Base-by-base conservation (phyloP, 31 red algal genomes). In the Bonnemaisonia californica region DNA sequence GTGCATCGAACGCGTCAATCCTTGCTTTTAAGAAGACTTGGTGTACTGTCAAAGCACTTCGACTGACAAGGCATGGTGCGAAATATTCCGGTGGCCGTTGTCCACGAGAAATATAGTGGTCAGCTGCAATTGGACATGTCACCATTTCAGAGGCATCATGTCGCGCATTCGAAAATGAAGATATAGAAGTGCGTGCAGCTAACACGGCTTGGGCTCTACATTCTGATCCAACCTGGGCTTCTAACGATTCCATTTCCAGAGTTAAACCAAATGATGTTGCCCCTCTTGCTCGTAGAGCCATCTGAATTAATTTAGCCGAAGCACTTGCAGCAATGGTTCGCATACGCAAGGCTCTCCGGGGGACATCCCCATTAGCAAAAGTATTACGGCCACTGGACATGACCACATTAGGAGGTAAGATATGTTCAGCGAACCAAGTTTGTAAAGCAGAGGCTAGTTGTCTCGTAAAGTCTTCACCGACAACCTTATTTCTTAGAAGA, bases 161-260 rank as follows among this genome's bases (percentile, higher is more conserved):
- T 39, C 77, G 62, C 18, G 83, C 91, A 54, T 78, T 74, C 18
- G 91, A 51, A 65, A 94, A 94, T 12, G 64, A 63, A 1, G 76
- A 67, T 35, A 88, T 88, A 28, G 72, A 77, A 39, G 42, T 56
- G 11, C 91, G 69, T 58, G 91, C 83, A 21, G 39, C 68, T 34
- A 94, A 57, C 24, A 94, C 70, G 38, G 83, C 67, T 41, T 94
- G 91, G n/a, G 84, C 91, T 38, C 91, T 62, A 59, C 83, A 88
- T 80, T 94, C 91, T 23, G 83, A 69, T 27, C 83, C 91, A 51
- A 87, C 80, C 13, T 76, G 61, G 13, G 71, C 56, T 64, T 94
- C 91, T 48, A 94, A 42, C 0, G 41, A 40, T 27, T 70, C 78
- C 68, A 69, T 82, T 37, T 94, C 79, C 22, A 94, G 48, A 18